These are phyloP conservation scores for Pichia norvegensis DNA, from an alignment of 1,139 yeast species.

Conservation along the genomic window DNA sequence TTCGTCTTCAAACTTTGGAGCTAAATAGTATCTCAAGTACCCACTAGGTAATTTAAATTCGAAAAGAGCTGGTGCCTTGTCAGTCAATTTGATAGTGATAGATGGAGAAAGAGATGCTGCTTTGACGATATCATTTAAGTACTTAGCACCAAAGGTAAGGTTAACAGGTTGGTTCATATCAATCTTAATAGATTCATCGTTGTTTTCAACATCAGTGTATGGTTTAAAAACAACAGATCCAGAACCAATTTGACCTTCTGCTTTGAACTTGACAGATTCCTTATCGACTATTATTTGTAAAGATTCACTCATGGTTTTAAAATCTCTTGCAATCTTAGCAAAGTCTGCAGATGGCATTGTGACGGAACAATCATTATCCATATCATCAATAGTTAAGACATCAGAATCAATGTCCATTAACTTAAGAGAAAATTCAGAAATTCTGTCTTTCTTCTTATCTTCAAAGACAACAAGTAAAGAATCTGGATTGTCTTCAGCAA, in stretches of 20 bases:
- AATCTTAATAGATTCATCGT: conserved; percentile 66
- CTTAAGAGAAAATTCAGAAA: conserved; percentile 85
- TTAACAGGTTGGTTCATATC: conserved; percentile 83
- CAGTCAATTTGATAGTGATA: conserved; percentile 80
- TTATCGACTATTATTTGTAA: conserved; percentile 80
- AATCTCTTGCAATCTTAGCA: conserved; percentile 83
- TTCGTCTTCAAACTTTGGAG: conserved; percentile 94
- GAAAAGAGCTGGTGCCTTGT: conserved; percentile 88
- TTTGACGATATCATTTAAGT: conserved; percentile 83
- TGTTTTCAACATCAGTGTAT: conserved; percentile 69
- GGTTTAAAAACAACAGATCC: conserved; percentile 88
- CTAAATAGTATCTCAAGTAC: conserved; percentile 88
- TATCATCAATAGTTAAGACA: conserved; percentile 86
- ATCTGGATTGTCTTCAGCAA: conserved; percentile 91
- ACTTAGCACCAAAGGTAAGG: conserved; percentile 85
- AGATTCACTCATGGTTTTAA: conserved; percentile 80
- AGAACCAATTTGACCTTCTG: conserved; percentile 89
- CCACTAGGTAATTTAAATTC: conserved; percentile 93
- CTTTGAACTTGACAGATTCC: conserved; percentile 82
- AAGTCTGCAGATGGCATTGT: conserved; percentile 85
- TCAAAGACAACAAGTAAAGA: conserved; percentile 76
- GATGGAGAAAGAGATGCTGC: conserved; percentile 73
- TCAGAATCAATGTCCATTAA: conserved; percentile 97
- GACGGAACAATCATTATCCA: conserved; percentile 82
- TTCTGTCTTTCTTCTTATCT: conserved; percentile 83